Evolutionary conservation across 2,329 filamentous ascomycete species (phyloP), one percentile per base, ranked within the genome.

Genomic region (Hypoxylon sp.): DNA sequence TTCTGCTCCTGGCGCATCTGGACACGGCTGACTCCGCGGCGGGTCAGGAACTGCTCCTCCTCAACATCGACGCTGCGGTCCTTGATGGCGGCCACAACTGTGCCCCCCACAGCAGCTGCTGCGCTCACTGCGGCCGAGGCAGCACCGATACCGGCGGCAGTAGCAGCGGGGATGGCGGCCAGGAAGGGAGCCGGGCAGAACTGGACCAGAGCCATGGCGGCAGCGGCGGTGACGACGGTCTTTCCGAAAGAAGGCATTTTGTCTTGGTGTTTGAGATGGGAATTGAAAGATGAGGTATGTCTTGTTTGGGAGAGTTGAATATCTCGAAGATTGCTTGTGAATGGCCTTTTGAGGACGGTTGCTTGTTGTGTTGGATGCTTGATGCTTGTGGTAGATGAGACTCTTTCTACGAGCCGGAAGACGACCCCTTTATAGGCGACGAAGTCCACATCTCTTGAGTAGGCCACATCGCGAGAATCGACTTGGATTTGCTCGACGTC

Each of bases 241-340:
- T 47, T 51, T 15, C 21, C 43, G 46, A 59, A 21, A 20, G 47
- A 56, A 37, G 23, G n/a, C 58, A 64, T 64, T 47, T 55, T 55
- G 42, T n/a, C n/a, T n/a, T n/a, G n/a, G n/a, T n/a, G n/a, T n/a
- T n/a, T n/a, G n/a, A n/a, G n/a, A n/a, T n/a, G n/a, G n/a, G n/a
- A n/a, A n/a, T n/a, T n/a, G n/a, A n/a, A n/a, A n/a, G n/a, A n/a
- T n/a, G n/a, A n/a, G n/a, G n/a, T n/a, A n/a, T n/a, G n/a, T n/a
- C n/a, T n/a, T n/a, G n/a, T n/a, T n/a, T n/a, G n/a, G n/a, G n/a
- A n/a, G n/a, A n/a, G n/a, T n/a, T n/a, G n/a, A n/a, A n/a, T n/a
- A n/a, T n/a, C n/a, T n/a, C n/a, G n/a, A n/a, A n/a, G n/a, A n/a
- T n/a, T n/a, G n/a, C n/a, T n/a, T n/a, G n/a, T n/a, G n/a, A n/a